phyloP scores from a whole-genome alignment of 2,329 filamentous ascomycete genomes.

The Gaeumannomyces tritici region DNA sequence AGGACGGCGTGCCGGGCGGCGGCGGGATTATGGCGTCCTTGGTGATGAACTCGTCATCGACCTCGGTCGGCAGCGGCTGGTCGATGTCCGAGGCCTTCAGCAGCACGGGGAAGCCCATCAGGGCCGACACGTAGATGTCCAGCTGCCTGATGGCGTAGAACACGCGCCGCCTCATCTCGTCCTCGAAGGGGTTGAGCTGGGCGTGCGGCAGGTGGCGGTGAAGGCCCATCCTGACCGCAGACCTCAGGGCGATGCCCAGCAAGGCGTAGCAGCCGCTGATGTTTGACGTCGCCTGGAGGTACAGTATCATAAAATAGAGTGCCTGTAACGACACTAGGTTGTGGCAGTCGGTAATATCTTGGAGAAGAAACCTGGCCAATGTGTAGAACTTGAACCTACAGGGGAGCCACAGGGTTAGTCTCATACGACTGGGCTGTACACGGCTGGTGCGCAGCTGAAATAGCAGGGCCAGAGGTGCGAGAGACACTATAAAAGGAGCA shows the following conservation, averaged over 20 bases:
- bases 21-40: constrained; percentile 44
- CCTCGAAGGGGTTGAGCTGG: constrained; percentile 51
- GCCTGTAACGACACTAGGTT: constrained; percentile 67
- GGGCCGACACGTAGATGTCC: constrained; percentile 60
- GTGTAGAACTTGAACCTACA: constrained; percentile 66
- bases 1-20: constrained; percentile 45
- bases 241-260: constrained; percentile 66
- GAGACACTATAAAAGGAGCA: neutral
- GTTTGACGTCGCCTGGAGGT: constrained; percentile 70
- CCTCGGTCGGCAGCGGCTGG: constrained; percentile 52
- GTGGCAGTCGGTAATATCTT: constrained; percentile 59
- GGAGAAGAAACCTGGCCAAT: constrained; percentile 54
- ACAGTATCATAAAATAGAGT: constrained; percentile 71
- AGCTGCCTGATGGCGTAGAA: constrained; percentile 63
- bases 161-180: constrained; percentile 52
- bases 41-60: constrained; percentile 61
- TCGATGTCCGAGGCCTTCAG: constrained; percentile 57
- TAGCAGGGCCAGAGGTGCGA: constrained; percentile 4
- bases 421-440: too few relatives aligned
- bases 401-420: neutral
- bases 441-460: too few relatives aligned
- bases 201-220: constrained; percentile 63
- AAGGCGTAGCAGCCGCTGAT: constrained; percentile 73
- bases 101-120: constrained; percentile 57
- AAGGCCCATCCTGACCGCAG: constrained; percentile 67